Conservation (phyloP, 176 grass and related monocot species). For the Aegilops bicornis region DNA sequence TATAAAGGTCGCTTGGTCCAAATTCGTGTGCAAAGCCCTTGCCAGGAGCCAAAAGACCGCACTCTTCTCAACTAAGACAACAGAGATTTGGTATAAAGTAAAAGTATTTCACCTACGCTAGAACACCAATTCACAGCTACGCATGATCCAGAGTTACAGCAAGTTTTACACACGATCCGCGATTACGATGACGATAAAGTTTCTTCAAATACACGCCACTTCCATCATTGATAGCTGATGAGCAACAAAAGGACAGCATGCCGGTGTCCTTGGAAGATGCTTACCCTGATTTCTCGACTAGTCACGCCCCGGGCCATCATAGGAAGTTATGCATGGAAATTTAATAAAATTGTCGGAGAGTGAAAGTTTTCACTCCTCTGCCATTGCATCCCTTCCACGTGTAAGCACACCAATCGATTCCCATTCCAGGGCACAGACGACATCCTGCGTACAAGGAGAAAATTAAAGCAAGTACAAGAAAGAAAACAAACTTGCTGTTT, state of each 20-base stretch:
- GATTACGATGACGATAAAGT: not conserved
- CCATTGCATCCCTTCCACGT: conserved; percentile 56
- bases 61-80: too few species aligned
- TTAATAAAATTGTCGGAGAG: not conserved
- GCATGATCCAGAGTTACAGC: not conserved
- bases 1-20: too few species aligned
- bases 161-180: not conserved
- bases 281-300: not conserved
- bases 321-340: not conserved
- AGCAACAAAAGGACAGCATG: not conserved
- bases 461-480: not conserved
- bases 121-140: not conserved
- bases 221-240: not conserved
- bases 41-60: too few species aligned
- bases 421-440: conserved; percentile 83
- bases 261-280: not conserved
- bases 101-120: not conserved
- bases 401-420: conserved; percentile 82
- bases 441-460: conserved; percentile 57
- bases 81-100: too few species aligned
- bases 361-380: conserved; percentile 34
- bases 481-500: not conserved
- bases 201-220: not conserved
- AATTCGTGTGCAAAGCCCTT: too few species aligned
- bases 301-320: not conserved